Base-by-base conservation (phyloP, 305 asterid species). In the Fraxinus sp. region DNA sequence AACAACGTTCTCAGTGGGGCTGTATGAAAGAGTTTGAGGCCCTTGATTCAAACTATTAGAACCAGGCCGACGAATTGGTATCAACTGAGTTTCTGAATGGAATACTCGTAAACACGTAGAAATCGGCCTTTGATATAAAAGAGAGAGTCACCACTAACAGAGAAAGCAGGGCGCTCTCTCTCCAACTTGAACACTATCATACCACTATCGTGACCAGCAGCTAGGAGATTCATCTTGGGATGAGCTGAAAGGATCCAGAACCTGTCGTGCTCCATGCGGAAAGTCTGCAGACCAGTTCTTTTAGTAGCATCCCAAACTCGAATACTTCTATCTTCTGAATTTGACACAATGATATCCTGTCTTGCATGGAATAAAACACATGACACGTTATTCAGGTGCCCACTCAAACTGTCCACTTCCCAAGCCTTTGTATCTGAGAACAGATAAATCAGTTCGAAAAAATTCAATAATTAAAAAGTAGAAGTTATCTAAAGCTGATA, bases 371-470 rank as follows among this genome's bases (percentile, higher is more conserved):
- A 94, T 41, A 92, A n/a, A 78, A 93, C 97, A 84, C 92, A 93
- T n/a, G 98, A 94, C 30, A 94, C 97, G 73, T 94, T 94, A 89
- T 94, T 94, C 97, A 91, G 90, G 85, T 94, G 98, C 71, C 98
- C 98, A 87, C 98, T 93, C 91, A 95, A 84, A 0, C 97, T 95
- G 89, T 95, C 98, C 83, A 95, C 98, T 86, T 95, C 98, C 98
- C 98, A 95, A 82, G 98, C 98, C 89, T 93, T 22, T 22, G 24
- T 92, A 88, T 95, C 98, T 95, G 93, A 74, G 78, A 76, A 62
- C 55, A 71, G 78, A 82, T 44, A 76, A 83, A 83, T 44, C 64
- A 83, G 14, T 80, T 37, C 74, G 20, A 64, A 81, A 72, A 57
- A 55, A 70, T 22, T 62, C 78, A 74, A 81, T 82, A 74, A 18